Percentiles rank a stretch among this genome's conserved stretches.
phyloP scores from a whole-genome alignment of 352 stramenopile genomes.

The Phytopythium litorale region DNA sequence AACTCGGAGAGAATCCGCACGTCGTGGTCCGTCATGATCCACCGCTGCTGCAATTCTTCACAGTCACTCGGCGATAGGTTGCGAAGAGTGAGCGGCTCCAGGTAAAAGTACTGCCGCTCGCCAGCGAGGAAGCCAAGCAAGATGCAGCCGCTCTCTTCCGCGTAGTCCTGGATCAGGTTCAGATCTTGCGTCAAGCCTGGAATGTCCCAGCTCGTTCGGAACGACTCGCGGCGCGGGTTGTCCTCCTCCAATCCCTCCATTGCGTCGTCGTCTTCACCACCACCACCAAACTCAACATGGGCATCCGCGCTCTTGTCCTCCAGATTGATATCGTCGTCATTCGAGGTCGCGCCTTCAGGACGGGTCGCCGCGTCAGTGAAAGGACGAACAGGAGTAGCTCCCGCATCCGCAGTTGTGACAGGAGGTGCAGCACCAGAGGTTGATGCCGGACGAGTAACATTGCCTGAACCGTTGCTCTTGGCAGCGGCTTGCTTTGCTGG shows the following conservation, averaged over 20 bases:
- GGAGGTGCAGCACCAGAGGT: background rate
- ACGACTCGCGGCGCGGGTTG: constrained; percentile 29
- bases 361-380: background rate
- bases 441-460: background rate
- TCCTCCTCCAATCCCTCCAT: constrained; percentile 4
- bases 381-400: background rate
- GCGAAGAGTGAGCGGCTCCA: constrained; percentile 39
- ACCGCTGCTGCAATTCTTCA: constrained; percentile 1
- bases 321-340: background rate
- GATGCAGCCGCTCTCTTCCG: constrained; percentile 52
- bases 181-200: constrained; percentile 56
- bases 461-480: background rate
- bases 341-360: background rate
- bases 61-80: constrained; percentile 12
- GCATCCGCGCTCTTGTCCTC: background rate
- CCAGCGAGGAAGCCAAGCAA: constrained; percentile 57
- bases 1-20: constrained; percentile 33
- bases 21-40: constrained; percentile 29
- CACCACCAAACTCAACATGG: constrained; percentile 1
- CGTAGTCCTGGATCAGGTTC: constrained; percentile 80
- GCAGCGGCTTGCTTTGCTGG: background rate
- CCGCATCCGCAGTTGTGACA: background rate
- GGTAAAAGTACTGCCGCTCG: constrained; percentile 77
- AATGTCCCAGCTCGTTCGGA: constrained; percentile 55
- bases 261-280: constrained; percentile 5